Conservation (phyloP, 257 asterid genomes). For the Cinchona pubescens region DNA sequence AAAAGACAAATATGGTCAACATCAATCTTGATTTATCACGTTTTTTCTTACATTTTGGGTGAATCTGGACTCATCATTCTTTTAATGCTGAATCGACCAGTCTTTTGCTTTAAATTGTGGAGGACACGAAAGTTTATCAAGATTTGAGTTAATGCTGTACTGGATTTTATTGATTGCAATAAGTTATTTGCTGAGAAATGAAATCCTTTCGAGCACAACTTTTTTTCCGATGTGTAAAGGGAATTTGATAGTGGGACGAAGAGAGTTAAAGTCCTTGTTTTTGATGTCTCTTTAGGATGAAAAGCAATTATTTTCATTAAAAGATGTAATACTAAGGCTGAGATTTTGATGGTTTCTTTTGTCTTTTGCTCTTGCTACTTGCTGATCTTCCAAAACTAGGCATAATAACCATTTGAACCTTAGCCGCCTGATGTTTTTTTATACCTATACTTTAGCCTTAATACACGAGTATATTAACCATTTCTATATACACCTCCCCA, state of each 20-base stretch:
- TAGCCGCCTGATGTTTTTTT: neutral
- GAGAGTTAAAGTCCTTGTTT: constrained; percentile 32
- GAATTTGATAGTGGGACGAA: constrained; percentile 18
- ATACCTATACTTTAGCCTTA: neutral
- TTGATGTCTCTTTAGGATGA: constrained; percentile 40
- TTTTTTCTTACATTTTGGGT: neutral
- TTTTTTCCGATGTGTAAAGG: constrained; percentile 38
- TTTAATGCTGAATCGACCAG: neutral
- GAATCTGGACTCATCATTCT: constrained; percentile 9
- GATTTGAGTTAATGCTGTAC: neutral
- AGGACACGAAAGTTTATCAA: neutral
- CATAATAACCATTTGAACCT: neutral
- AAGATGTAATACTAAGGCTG: constrained; percentile 35
- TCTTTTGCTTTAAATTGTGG: constrained; percentile 2
- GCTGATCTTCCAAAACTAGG: neutral
- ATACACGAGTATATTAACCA: too few relatives aligned
- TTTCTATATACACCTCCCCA: too few relatives aligned
- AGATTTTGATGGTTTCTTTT: constrained; percentile 39
- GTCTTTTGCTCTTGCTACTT: constrained; percentile 14
- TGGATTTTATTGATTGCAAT: constrained; percentile 23
- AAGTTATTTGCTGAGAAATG: constrained; percentile 8
- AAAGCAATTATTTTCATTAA: constrained; percentile 42
- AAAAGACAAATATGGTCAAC: neutral
- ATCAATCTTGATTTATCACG: neutral
- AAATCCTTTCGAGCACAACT: neutral